Percentiles rank a stretch among this genome's conserved stretches.
Evolutionary conservation across 202 grass and related monocot species (phyloP).

Genomic region (Zizania palustris): DNA sequence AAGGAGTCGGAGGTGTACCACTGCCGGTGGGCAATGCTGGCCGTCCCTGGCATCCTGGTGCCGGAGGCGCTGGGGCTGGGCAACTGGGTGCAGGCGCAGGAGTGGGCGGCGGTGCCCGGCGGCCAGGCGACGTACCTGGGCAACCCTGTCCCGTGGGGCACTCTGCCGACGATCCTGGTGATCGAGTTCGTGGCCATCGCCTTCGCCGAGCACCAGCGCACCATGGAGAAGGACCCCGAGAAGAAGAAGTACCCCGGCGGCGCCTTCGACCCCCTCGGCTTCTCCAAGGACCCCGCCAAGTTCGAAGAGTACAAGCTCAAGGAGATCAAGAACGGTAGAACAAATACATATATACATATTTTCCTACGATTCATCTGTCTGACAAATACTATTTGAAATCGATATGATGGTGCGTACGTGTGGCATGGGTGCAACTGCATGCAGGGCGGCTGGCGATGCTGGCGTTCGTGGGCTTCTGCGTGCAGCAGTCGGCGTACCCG

Average conservation of each 20-base stretch:
- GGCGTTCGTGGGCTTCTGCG: slow-evolving; percentile 91
- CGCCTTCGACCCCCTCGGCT: slow-evolving; percentile 93
- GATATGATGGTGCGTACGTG: too few relatives aligned
- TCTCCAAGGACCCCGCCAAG: slow-evolving; percentile 96
- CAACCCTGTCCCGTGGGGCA: slow-evolving; percentile 87
- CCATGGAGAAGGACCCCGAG: slow-evolving; percentile 99
- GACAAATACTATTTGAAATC: too few relatives aligned
- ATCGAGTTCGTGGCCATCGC: slow-evolving; percentile 97
- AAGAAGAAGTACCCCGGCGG: slow-evolving; percentile 99
- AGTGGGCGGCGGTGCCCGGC: slow-evolving; percentile 87
- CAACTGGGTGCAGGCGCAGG: slow-evolving; percentile 99
- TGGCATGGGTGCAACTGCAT: neutral
- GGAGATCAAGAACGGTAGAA: slow-evolving; percentile 95
- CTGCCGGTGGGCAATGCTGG: slow-evolving; percentile 99
- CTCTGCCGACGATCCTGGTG: slow-evolving; percentile 81
- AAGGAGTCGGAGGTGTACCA: slow-evolving; percentile 98
- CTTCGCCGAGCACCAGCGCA: slow-evolving; percentile 98
- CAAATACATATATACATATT: too few relatives aligned
- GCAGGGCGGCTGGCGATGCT: slow-evolving; percentile 89
- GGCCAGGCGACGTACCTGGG: slow-evolving; percentile 93
- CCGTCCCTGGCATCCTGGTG: slow-evolving; percentile 81
- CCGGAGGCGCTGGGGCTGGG: slow-evolving; percentile 92
- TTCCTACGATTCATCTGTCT: too few relatives aligned
- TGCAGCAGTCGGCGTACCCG: slow-evolving; percentile 90
- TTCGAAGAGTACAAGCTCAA: slow-evolving; percentile 94